Conservation (phyloP, 1,139 yeast genomes). For the Yamadazyma blattariae region DNA sequence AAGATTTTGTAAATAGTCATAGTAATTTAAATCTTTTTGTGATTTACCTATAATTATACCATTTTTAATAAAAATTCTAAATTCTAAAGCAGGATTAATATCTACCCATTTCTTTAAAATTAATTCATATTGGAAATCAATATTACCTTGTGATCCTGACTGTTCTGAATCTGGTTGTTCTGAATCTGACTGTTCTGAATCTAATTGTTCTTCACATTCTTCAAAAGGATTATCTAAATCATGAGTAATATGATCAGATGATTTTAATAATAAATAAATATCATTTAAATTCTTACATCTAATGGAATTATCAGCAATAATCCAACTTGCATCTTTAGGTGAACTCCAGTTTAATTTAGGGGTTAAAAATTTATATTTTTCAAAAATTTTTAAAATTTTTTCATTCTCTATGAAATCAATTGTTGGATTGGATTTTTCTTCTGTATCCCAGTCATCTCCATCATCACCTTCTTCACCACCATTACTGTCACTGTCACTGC, state of each 20-base stretch:
- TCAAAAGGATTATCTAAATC: constrained; percentile 77
- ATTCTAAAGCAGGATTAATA: constrained; percentile 86
- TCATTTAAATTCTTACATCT: constrained; percentile 71
- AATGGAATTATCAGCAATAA: constrained; percentile 71
- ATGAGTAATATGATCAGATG: constrained; percentile 84
- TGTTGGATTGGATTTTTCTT: constrained; percentile 38
- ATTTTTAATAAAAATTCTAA: constrained; percentile 74
- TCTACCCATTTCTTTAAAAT: constrained; percentile 78
- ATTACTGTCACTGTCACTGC: too few relatives aligned
- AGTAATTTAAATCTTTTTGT: constrained; percentile 84
- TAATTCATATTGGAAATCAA: constrained; percentile 47
- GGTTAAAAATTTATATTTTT: constrained; percentile 54
- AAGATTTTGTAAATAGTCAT: constrained; percentile 58
- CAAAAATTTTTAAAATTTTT: constrained; percentile 39
- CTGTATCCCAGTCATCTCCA: constrained; percentile 23
- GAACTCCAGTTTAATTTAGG: constrained; percentile 97
- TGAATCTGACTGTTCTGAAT: not conserved
- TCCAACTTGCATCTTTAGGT: constrained; percentile 95
- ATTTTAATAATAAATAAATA: constrained; percentile 72
- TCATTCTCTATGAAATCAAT: constrained; percentile 58
- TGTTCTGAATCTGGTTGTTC: not conserved
- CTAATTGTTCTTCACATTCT: too few relatives aligned
- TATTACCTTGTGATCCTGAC: constrained; percentile 13
- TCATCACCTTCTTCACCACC: constrained; percentile 31
- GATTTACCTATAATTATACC: constrained; percentile 66